These are phyloP conservation scores for Dactylellina drechsleri DNA, from an alignment of 2,329 filamentous ascomycete species.

Conservation along the genomic window DNA sequence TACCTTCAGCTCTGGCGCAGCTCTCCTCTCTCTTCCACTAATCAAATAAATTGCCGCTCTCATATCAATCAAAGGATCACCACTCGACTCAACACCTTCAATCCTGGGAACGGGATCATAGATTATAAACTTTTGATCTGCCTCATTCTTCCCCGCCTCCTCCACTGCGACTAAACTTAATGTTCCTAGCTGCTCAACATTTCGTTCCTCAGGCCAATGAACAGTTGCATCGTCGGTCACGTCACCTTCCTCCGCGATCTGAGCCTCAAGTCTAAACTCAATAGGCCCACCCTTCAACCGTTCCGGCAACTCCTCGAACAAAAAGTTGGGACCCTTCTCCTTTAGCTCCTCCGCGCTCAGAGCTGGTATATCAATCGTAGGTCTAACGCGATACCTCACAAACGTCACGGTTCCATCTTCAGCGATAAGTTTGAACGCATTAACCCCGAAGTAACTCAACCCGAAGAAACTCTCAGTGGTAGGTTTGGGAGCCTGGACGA, in stretches of 20 bases:
- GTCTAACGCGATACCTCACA: conserved; percentile 66
- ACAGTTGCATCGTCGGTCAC: conserved; percentile 65
- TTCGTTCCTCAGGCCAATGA: conserved; percentile 67
- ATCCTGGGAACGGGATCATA: conserved; percentile 70
- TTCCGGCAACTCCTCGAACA: conserved; percentile 65
- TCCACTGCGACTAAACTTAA: conserved; percentile 64
- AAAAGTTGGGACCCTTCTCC: conserved; percentile 63
- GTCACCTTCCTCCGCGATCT: conserved; percentile 66
- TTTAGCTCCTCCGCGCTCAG: conserved; percentile 62
- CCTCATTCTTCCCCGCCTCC: conserved; percentile 62
- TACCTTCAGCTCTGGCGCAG: conserved; percentile 59
- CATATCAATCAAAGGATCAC: conserved; percentile 69
- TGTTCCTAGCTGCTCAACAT: conserved; percentile 66
- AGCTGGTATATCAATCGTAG: conserved; percentile 63
- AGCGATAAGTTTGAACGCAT: conserved; percentile 65
- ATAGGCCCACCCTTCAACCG: conserved; percentile 62
- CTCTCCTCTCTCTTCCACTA: conserved; percentile 67
- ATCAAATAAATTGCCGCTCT: conserved; percentile 69
- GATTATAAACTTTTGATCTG: conserved; percentile 67
- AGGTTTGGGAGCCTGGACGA: conserved; percentile 66
- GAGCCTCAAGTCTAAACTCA: conserved; percentile 65
- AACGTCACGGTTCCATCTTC: conserved; percentile 63
- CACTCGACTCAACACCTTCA: conserved; percentile 66
- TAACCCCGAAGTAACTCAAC: conserved; percentile 66
- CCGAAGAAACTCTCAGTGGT: conserved; percentile 65